Evolutionary conservation across 352 stramenopile genomes (phyloP).

Genomic region (Phytophthora pluvialis): DNA sequence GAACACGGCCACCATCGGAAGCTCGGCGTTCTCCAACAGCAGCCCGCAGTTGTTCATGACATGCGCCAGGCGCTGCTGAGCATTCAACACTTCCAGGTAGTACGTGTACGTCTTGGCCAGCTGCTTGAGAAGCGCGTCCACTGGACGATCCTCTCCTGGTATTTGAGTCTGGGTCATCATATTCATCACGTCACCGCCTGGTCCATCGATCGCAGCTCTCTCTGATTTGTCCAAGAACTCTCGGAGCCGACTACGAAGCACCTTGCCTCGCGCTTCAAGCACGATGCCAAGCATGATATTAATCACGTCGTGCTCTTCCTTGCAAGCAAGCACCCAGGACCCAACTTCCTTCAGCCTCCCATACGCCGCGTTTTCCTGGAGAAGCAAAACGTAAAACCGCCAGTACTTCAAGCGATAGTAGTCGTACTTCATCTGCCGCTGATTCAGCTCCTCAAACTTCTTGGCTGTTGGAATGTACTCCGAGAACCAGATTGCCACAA

Average conservation of each 20-base stretch:
- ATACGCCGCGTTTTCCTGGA: conserved; percentile 63
- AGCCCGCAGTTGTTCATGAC: conserved; percentile 36
- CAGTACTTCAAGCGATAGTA: conserved; percentile 81
- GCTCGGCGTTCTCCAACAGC: conserved; percentile 47
- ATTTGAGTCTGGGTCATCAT: conserved; percentile 6
- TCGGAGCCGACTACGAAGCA: conserved; percentile 44
- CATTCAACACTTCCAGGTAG: conserved; percentile 58
- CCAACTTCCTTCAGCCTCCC: conserved; percentile 70
- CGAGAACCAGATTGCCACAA: conserved; percentile 77
- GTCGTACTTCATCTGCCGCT: conserved; percentile 85
- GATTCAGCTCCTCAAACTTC: conserved; percentile 85
- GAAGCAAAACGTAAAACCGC: conserved; percentile 61
- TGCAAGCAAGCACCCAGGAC: conserved; percentile 76
- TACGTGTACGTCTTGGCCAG: conserved; percentile 69
- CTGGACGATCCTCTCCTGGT: conserved; percentile 2
- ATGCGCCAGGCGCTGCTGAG: conserved; percentile 37
- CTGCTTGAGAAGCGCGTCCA: conserved; percentile 48
- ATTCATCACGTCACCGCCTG: not conserved
- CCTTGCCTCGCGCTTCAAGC: conserved; percentile 50
- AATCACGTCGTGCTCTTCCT: conserved; percentile 86
- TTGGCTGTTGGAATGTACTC: conserved; percentile 73
- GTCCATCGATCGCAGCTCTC: not conserved
- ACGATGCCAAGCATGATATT: conserved; percentile 71
- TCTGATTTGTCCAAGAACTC: conserved; percentile 17
- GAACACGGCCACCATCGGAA: conserved; percentile 53